phyloP scores from a whole-genome alignment of 352 stramenopile species.

The Blastocystis sp. region DNA sequence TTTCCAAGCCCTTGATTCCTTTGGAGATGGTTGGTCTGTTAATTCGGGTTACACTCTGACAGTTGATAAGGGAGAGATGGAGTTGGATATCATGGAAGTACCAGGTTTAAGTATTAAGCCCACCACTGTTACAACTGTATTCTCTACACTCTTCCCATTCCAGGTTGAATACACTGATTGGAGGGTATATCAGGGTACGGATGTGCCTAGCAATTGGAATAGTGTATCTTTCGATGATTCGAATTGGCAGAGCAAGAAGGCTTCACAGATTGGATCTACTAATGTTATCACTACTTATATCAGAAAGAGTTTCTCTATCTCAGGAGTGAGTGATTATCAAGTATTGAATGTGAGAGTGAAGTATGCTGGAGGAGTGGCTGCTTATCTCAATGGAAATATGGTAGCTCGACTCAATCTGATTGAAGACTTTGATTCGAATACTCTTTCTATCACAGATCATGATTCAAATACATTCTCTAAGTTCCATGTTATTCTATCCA shows the following conservation, averaged over 20 bases:
- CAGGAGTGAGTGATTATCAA: not conserved
- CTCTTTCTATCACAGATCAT: not conserved
- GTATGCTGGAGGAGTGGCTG: conserved; percentile 41
- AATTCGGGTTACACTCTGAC: not conserved
- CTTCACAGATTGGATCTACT: not conserved
- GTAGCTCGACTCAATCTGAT: conserved; percentile 26
- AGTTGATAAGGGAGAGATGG: conserved; percentile 8
- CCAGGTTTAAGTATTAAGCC: not conserved
- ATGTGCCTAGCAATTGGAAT: conserved; percentile 11
- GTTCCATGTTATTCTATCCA: conserved; percentile 22
- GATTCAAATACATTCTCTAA: not conserved
- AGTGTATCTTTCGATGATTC: conserved; percentile 8
- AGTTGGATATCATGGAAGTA: not conserved
- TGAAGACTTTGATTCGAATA: not conserved
- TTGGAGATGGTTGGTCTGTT: not conserved
- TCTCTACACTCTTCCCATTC: conserved; percentile 19
- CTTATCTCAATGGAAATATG: not conserved
- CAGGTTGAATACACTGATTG: conserved; percentile 26
- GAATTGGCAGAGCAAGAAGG: not conserved
- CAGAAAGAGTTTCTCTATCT: not conserved
- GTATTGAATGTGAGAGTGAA: conserved; percentile 12
- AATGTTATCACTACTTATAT: not conserved
- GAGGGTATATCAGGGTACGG: not conserved
- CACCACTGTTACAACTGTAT: not conserved
- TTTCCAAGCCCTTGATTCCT: not conserved